Evolutionary conservation across 768 basidiomycete genomes (phyloP).

Genomic region (Basidioascus undulatus): DNA sequence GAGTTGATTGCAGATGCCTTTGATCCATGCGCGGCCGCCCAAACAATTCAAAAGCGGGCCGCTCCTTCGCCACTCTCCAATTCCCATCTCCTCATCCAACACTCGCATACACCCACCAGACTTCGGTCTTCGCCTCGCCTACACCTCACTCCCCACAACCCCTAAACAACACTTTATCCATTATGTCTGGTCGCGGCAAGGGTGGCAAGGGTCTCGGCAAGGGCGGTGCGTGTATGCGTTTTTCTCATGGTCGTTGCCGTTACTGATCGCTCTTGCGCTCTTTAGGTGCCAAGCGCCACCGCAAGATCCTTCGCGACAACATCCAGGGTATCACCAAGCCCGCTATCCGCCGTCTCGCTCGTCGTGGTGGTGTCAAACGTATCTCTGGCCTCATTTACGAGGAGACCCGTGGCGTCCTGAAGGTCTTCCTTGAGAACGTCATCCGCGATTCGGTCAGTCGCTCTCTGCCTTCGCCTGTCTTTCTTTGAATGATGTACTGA

Average conservation of each 20-base stretch:
- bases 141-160: no score
- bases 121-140: no score
- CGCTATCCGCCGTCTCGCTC: constrained; percentile 76
- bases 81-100: no score
- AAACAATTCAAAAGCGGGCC: no score
- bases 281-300: constrained; percentile 77
- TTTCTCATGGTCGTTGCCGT: no score
- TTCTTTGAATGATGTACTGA: no score
- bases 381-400: constrained; percentile 80
- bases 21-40: no score
- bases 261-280: no score
- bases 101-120: no score
- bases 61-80: no score
- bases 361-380: constrained; percentile 95
- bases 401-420: constrained; percentile 83
- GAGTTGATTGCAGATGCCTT: no score
- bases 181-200: constrained; percentile 92
- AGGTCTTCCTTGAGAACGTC: constrained; percentile 61
- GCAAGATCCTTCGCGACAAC: constrained; percentile 55
- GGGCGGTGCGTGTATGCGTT: no score
- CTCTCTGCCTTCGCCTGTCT: background rate
- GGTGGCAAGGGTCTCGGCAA: constrained; percentile 64
- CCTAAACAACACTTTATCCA: constrained; percentile 17
- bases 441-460: background rate
- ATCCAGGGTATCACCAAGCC: constrained; percentile 64